A percentile compares a stretch with the other conserved stretches of the same genome.
phyloP scores from a whole-genome alignment of 768 basidiomycete genomes.

The Lactarius indigo region DNA sequence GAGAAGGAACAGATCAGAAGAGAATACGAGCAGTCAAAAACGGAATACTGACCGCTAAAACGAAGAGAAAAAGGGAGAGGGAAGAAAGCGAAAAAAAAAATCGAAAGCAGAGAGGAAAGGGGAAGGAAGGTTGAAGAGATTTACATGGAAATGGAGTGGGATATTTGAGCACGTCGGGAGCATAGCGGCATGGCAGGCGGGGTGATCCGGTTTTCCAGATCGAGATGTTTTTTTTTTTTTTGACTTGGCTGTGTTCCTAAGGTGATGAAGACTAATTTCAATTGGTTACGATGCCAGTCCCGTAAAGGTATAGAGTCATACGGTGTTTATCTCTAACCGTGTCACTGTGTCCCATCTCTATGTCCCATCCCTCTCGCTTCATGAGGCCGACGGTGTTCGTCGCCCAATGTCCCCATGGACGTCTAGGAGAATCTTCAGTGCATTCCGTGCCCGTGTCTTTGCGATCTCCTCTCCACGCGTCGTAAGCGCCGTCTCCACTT shows the following conservation, averaged over 20 bases:
- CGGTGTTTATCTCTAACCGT: neutral
- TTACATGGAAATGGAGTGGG: neutral
- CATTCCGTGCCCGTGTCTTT: constrained; percentile 88
- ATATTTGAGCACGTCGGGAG: neutral
- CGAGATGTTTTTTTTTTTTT: neutral
- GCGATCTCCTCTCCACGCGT: constrained; percentile 79
- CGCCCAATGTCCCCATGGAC: constrained; percentile 76
- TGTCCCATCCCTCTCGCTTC: neutral
- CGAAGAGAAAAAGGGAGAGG: constrained; percentile 32
- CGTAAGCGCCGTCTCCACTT: constrained; percentile 68
- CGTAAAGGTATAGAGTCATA: neutral
- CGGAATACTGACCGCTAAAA: constrained; percentile 41
- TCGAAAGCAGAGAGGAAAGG: neutral
- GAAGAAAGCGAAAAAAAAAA: constrained; percentile 4
- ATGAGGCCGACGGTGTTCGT: constrained; percentile 5
- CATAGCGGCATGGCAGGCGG: neutral
- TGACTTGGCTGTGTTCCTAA: neutral
- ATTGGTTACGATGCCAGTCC: neutral
- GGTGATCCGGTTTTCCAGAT: neutral
- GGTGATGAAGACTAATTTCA: neutral
- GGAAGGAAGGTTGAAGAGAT: neutral
- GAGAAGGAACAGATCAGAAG: neutral
- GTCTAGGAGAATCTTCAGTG: constrained; percentile 86
- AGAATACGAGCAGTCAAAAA: neutral
- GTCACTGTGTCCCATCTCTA: neutral